Evolutionary conservation across 23 red algal genomes (phyloP).

Genomic region (Gracilaria domingensis): DNA sequence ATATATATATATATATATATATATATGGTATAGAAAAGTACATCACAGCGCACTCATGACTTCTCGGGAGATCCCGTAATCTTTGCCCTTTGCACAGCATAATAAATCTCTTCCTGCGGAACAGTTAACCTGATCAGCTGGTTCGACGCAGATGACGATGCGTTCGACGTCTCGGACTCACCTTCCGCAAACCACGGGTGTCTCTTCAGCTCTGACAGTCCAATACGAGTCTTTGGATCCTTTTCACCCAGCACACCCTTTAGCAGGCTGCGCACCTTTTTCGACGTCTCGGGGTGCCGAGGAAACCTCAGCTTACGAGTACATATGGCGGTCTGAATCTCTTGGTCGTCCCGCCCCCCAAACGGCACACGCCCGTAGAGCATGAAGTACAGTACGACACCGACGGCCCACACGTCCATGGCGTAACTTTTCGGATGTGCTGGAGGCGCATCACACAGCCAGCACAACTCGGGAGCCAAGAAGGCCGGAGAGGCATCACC

Average conservation of each 20-base stretch:
- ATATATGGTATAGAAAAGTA: background rate
- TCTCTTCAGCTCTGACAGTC: constrained; percentile 53
- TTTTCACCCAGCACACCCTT: constrained; percentile 78
- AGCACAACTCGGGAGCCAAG: constrained; percentile 86
- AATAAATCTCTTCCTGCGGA: constrained; percentile 56
- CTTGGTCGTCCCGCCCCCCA: constrained; percentile 52
- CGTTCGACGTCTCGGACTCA: background rate
- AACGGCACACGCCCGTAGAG: constrained; percentile 89
- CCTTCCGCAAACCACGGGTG: constrained; percentile 86
- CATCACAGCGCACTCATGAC: background rate
- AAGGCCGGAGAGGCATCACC: constrained; percentile 78
- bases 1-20: background rate
- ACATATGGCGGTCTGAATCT: constrained; percentile 70
- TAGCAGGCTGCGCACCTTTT: constrained; percentile 63
- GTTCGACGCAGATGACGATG: background rate
- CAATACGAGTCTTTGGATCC: constrained; percentile 75
- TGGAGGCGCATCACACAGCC: constrained; percentile 63
- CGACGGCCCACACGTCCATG: constrained; percentile 94
- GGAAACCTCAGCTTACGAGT: constrained; percentile 65
- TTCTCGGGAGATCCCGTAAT: constrained; percentile 2
- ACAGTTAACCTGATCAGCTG: constrained; percentile 43
- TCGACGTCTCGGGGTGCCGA: constrained; percentile 64
- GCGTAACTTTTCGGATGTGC: constrained; percentile 68
- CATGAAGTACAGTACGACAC: constrained; percentile 88
- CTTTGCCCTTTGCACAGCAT: constrained; percentile 63